These are phyloP conservation scores for Lolium multiflorum DNA, from an alignment of 176 grass and related monocot genomes.

Conservation along the genomic window DNA sequence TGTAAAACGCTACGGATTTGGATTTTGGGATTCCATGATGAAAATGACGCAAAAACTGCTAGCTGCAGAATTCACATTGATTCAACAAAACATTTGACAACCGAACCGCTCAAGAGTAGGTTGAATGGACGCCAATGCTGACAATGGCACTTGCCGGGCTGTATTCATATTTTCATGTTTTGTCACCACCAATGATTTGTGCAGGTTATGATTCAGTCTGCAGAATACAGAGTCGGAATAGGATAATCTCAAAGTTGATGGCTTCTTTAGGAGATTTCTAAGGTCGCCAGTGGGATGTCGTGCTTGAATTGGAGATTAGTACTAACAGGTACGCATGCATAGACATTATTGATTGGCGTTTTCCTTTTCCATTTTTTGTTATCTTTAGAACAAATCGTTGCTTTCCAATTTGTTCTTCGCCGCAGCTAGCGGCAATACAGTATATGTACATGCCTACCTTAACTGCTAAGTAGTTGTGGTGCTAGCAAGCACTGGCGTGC, in stretches of 20 bases:
- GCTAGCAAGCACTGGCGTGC: conserved; percentile 46
- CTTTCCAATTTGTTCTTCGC: conserved; percentile 43
- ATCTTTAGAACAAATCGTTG: conserved; percentile 14
- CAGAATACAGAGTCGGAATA: neutral
- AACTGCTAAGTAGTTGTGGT: conserved; percentile 39
- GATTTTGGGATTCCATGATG: conserved; percentile 16
- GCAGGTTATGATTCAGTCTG: conserved; percentile 15
- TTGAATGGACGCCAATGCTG: neutral
- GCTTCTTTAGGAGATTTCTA: neutral
- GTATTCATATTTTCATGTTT: neutral
- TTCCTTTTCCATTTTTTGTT: conserved; percentile 1
- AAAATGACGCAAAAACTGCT: neutral
- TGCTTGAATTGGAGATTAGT: conserved; percentile 45
- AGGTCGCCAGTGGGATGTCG: conserved; percentile 43
- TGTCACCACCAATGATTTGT: neutral
- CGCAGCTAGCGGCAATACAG: conserved; percentile 3
- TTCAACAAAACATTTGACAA: neutral
- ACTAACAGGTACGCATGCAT: conserved; percentile 35
- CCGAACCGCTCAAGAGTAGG: neutral
- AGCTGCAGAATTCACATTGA: neutral
- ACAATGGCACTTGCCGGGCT: conserved; percentile 28
- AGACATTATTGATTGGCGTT: conserved; percentile 27
- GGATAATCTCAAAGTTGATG: conserved; percentile 19
- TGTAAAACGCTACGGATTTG: conserved; percentile 38
- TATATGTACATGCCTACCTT: conserved; percentile 42